Evolutionary conservation across 2,329 filamentous ascomycete genomes (phyloP), one percentile per base, ranked within the genome.

Genomic region (Pseudomassariella vexata): DNA sequence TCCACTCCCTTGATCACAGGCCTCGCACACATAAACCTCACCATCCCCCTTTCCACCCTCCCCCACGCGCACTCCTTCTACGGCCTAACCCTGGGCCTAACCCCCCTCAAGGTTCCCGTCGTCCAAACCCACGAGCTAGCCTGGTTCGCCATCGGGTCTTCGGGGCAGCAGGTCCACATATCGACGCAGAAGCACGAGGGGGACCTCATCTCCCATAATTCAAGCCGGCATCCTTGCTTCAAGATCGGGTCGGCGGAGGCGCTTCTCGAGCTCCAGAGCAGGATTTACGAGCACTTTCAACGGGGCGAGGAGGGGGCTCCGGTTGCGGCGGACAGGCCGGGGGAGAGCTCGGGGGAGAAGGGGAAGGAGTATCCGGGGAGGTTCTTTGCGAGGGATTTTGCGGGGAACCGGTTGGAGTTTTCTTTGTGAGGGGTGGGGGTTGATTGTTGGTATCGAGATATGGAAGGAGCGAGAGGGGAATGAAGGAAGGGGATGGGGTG

Each of bases 381-480:
- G 10, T 82, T 82, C 50, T 82, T 82, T 50, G 75, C 73, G 1
- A 63, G 72, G 36, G 70, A 76, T 41, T 76, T 63, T 53, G 68
- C 68, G 1, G 70, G 71, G 3, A 74, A 75, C 42, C 49, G 64
- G 32, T 46, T 75, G 20, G 70, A 74, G 46, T 75, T 75, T 41
- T 70, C 61, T 32, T 32, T 70, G 35, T 72, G 36, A 37, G n/a
- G 5, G 6, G 11, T 17, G 21, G 18, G n/a, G n/a, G n/a, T n/a
- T n/a, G n/a, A n/a, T n/a, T n/a, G n/a, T n/a, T n/a, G n/a, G n/a
- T n/a, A n/a, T n/a, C n/a, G n/a, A n/a, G n/a, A n/a, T n/a, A n/a
- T n/a, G n/a, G n/a, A n/a, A n/a, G n/a, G n/a, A n/a, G n/a, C n/a
- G n/a, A n/a, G n/a, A n/a, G n/a, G n/a, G n/a, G n/a, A n/a, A n/a